Evolutionary conservation across 805 yeast species (phyloP), one percentile per base, ranked within the genome.

Genomic region (Vanderwaltozyma polyspora): DNA sequence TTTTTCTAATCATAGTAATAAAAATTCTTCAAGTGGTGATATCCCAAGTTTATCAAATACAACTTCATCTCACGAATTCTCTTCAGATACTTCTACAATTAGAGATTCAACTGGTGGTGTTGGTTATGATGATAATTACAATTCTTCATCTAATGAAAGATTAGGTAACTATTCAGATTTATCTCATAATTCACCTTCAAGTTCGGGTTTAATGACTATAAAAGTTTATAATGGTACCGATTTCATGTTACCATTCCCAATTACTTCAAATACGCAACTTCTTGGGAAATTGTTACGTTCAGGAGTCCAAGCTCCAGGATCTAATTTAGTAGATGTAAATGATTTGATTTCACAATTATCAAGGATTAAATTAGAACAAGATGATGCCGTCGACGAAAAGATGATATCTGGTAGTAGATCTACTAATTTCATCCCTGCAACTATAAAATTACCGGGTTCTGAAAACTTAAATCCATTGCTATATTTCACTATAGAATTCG

Each of bases 401-500:
- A 35, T 53, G 10, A 49, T 53, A 14, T 40, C 54, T 5, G 58
- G 56, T 11, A 50, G 54, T 17, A 33, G 39, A 11, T 46, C 51
- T 8, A 44, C 57, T 1, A 43, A 44, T 24, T 46, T 51, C 19
- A 54, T 76, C 26, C 76, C 82, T 27, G 66, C 77, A 14, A 61
- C 68, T 31, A 62, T 72, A 28, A 60, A 71, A 28, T 61, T 72
- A 27, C 76, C 80, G 8, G 68, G 69, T 23, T 49, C 74, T 46
- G 65, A 66, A 31, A 60, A 70, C 25, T 67, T 72, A 41, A 75
- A 74, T 44, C 72, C 89, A n/a, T 68, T 93, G 40, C 69, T 89
- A 26, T 83, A 82, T 57, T 69, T 86, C 48, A 84, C 94, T 2
- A 67, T 91, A 31, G 98, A 91, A 57, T 87, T 85, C 54, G 98